Evolutionary conservation across 2,329 filamentous ascomycete species (phyloP), one percentile per base, ranked within the genome.

Genomic region (Lachnellula cervina): DNA sequence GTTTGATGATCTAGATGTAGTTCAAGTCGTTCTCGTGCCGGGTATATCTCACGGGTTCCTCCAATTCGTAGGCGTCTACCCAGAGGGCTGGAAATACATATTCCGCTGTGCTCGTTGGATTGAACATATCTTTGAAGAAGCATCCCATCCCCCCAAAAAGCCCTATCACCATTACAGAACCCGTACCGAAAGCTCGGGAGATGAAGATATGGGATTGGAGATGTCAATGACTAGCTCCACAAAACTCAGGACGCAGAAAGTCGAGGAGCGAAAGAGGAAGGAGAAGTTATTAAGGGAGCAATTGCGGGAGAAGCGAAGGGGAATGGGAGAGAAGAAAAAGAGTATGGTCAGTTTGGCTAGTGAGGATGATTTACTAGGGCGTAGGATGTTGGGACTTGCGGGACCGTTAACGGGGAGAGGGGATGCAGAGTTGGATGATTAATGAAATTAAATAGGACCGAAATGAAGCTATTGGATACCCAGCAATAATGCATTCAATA

Each of bases 21-120:
- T 90, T 0, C 90, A 97, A 67, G 89, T 97, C 1, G 82, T 85
- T 17, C 77, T 97, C 23, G 86, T 99, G 4, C 91, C 92, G 0
- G 92, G 93, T 0, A 90, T 96, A 49, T 91, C 86, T 4, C 94
- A 99, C 67, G 94, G 94, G 1, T 99, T 99, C 71, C 74, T 97
- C 64, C 92, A 97, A 68, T 96, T 99, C 68, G 90, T 90, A 0
- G 79, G 83, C 1, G 77, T 97, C 3, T 99, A 95, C 64, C 91
- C 91, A 0, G 90, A 94, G 8, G 92, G 89, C 1, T 96, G 91
- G 89, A 88, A 87, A 66, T 87, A 95, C 68, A 89, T 97, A 64
- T 83, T 88, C 61, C 82, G 87, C 35, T 89, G 88, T 60, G 87
- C 84, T 0, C 75, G 78, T 16, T 97, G 93, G 93, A 91, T 97